These are phyloP conservation scores for Phytophthora sp. DNA, from an alignment of 352 stramenopile species.

Conservation along the genomic window DNA sequence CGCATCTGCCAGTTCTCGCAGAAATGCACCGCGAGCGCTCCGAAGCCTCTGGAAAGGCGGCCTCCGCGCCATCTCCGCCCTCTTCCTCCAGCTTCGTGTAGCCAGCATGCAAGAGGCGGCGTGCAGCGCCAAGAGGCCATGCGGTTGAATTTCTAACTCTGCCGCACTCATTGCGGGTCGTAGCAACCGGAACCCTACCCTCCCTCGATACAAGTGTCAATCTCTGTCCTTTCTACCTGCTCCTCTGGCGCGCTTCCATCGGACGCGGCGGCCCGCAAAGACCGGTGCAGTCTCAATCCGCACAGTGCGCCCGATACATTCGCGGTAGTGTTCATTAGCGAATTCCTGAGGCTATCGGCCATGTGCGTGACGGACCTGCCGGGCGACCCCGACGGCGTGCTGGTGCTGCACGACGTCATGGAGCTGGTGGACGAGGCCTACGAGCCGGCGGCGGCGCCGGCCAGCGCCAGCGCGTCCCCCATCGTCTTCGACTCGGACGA, in stretches of 20 bases:
- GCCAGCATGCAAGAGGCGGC: no score
- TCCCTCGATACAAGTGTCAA: neutral
- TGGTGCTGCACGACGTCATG: slow-evolving; percentile 41
- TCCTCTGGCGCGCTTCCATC: neutral
- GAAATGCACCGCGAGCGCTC: neutral
- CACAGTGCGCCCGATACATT: slow-evolving; percentile 21
- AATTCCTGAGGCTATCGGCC: neutral
- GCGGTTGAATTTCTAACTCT: neutral
- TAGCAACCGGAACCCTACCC: neutral
- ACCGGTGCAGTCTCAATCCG: slow-evolving; percentile 15
- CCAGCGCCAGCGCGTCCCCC: slow-evolving; percentile 6
- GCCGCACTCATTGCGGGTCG: neutral
- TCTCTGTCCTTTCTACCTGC: neutral
- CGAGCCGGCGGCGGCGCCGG: slow-evolving; percentile 11
- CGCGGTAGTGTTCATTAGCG: neutral
- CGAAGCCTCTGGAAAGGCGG: slow-evolving; percentile 3
- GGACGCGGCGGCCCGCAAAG: neutral
- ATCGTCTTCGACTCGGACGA: slow-evolving; percentile 36
- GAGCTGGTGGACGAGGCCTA: slow-evolving; percentile 30
- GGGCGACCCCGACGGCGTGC: slow-evolving; percentile 31
- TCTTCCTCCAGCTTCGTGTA: neutral
- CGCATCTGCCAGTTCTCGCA: slow-evolving; percentile 7
- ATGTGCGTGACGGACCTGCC: slow-evolving; percentile 36
- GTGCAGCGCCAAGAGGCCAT: neutral
- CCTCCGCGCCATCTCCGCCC: neutral